Conservation (phyloP, 768 basidiomycete genomes). For the Mrakia gelida region DNA sequence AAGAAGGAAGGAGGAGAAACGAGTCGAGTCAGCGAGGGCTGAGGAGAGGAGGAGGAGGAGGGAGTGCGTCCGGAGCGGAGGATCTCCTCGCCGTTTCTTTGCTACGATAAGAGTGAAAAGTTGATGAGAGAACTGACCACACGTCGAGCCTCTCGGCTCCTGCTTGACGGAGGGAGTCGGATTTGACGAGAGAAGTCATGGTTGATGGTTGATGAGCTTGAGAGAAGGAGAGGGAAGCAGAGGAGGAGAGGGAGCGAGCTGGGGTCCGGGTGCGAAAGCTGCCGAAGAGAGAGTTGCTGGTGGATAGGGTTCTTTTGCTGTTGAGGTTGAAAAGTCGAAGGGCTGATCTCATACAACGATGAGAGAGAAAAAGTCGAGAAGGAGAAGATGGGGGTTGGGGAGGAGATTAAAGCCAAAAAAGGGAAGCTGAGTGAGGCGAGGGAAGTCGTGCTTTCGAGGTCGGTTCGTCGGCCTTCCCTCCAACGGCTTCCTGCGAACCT, state of each 20-base stretch:
- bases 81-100: slow-evolving; percentile 29
- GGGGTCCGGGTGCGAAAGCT: not conserved
- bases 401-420: not conserved
- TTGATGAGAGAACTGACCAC: slow-evolving; percentile 60
- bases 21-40: not conserved
- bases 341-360: not conserved
- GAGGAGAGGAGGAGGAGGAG: not conserved
- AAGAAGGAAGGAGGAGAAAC: not conserved
- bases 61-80: slow-evolving; percentile 23
- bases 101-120: slow-evolving; percentile 40
- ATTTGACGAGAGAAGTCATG: slow-evolving; percentile 3
- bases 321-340: not conserved
- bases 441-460: not conserved
- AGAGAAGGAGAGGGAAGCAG: not conserved
- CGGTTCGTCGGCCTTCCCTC: not conserved
- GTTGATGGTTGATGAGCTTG: not conserved
- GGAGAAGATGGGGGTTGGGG: not conserved
- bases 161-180: slow-evolving; percentile 10
- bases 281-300: not conserved
- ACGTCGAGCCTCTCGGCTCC: slow-evolving; percentile 57
- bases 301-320: not conserved
- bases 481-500: not conserved
- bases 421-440: not conserved
- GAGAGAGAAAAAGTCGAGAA: not conserved
- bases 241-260: not conserved